Evolutionary conservation across 345 rosid species (phyloP), one percentile per base, ranked within the genome.

Genomic region (Kandelia obovata): DNA sequence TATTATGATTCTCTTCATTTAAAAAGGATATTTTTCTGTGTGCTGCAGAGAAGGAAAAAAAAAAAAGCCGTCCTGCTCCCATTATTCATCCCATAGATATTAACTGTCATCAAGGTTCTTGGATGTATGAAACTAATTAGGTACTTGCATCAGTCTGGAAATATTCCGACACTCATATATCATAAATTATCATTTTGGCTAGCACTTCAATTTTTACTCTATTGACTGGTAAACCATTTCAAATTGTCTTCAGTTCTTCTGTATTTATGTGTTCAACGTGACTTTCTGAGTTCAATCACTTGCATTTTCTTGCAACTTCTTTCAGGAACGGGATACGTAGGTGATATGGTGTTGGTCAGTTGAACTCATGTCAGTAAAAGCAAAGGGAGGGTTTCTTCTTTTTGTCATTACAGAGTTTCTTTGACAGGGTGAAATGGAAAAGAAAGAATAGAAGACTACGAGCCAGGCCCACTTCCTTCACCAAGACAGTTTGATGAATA

Each of bases 401-500:
- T 4, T 4, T 30, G 67, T 37, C 53, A 49, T 39, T 59, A 21
- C 49, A 17, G 69, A 61, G 61, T 57, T 66, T 72, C 70, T 59
- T 74, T 72, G 79, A 73, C 30, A 47, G 72, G 65, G 80, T 81
- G 65, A 49, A 72, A 89, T 88, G 99, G 97, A 92, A 68, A 86
- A 78, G 77, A 72, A 77, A 83, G 39, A 73, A 68, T 63, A 66
- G 92, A 87, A 71, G 95, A 88, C 58, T 74, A 71, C 70, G 99
- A 95, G 72, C 75, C 83, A 8, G 95, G 87, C 58, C 82, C 90
- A 8, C 74, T 76, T 68, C 93, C 96, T 75, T 73, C 85, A 21
- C 88, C 83, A 28, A 82, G 78, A 70, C 78, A 81, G 1, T 46
- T 90, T 72, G 97, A 95, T 75, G 87, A 83, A 84, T 88, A 87